phyloP scores from a whole-genome alignment of 345 rosid genomes.

The Dipteronia sinensis region DNA sequence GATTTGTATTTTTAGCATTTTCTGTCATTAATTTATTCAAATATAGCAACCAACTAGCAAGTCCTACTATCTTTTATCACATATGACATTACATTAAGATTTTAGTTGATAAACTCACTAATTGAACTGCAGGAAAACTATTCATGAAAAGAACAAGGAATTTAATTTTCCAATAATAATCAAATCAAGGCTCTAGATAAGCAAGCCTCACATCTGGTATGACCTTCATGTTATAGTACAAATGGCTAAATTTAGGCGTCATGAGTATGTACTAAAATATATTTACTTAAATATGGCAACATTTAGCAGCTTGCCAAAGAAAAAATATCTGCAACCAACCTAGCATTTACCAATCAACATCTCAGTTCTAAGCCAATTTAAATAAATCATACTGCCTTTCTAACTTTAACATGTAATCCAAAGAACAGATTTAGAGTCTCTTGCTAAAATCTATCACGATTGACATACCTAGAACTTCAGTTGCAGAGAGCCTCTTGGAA shows the following conservation, averaged over 20 bases:
- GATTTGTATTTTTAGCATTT: too few species aligned
- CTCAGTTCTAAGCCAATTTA: background rate
- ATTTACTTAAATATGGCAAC: background rate
- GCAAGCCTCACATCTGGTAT: background rate
- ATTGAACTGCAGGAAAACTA: background rate
- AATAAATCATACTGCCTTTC: background rate
- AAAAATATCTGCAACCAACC: background rate
- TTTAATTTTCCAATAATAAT: background rate
- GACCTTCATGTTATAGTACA: background rate
- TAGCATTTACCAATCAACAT: background rate
- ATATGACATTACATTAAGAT: background rate
- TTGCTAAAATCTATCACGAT: background rate
- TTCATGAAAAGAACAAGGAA: background rate
- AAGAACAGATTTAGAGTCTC: background rate
- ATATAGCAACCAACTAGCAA: too few species aligned
- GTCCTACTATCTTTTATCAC: too few species aligned
- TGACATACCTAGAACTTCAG: conserved; percentile 61
- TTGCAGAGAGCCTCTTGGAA: conserved; percentile 64
- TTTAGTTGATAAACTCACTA: background rate
- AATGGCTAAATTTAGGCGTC: background rate
- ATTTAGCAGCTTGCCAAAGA: background rate
- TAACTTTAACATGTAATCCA: background rate
- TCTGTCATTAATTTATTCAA: too few species aligned
- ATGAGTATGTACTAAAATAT: background rate
- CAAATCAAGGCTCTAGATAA: background rate